Evolutionary conservation across 2,329 filamentous ascomycete species (phyloP), one percentile per base, ranked within the genome.

Genomic region (Hypoxylon sp.): DNA sequence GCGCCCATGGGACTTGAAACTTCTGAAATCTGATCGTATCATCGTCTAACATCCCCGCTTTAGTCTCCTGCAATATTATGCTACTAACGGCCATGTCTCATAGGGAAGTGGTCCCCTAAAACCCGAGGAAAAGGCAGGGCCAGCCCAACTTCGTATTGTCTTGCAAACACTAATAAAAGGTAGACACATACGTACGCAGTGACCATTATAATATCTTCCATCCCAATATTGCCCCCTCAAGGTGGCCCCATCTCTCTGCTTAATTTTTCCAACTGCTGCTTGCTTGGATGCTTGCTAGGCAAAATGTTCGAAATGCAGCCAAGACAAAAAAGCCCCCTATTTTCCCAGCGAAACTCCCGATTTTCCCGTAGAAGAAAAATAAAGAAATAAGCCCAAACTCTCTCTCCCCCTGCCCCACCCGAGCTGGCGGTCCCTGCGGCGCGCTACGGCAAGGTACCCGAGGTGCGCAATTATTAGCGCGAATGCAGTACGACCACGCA

Each of bases 361-460:
- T 65, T 57, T n/a, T n/a, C n/a, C n/a, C n/a, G n/a, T n/a, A n/a
- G 45, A 57, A 61, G 60, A 55, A 57, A 59, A 11, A n/a, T 1
- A 38, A 16, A 58, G 53, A 53, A 46, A 38, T 40, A 44, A 49
- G 53, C 33, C 59, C 46, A 57, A 64, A 58, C 49, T 50, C 38
- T 26, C 11, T n/a, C n/a, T n/a, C 16, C 36, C 52, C 52, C 45
- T 24, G 54, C 51, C 66, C 65, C 60, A 64, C 52, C 58, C 59
- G 49, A 62, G 16, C 12, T 61, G 52, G 61, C 61, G 60, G 67
- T 58, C 60, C 67, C 67, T 63, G 64, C 57, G 59, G 67, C 63
- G 65, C 70, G 64, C 70, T 72, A 72, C 70, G 69, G 70, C 61
- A 72, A 72, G 70, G 70, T 72, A 72, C 70, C 70, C 70, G 70